phyloP scores from a whole-genome alignment of 495 filamentous ascomycete species.

The Evernia prunastri region DNA sequence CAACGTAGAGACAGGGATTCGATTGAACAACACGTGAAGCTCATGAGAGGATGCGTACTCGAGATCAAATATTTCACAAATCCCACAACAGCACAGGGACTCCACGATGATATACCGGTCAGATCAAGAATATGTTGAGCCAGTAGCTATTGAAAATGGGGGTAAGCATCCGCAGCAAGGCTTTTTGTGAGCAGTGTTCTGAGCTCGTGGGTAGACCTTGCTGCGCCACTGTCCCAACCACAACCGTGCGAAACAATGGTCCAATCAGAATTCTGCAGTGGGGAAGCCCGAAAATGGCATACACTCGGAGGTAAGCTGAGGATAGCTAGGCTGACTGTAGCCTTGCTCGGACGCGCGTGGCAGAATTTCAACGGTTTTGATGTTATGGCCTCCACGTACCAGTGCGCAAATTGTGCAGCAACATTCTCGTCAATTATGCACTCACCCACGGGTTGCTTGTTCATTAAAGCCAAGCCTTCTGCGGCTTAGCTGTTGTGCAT shows the following conservation, averaged over 20 bases:
- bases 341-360: neutral
- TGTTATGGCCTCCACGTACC: neutral
- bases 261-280: neutral
- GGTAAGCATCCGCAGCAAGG: neutral
- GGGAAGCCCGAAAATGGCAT: neutral
- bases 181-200: neutral
- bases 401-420: neutral
- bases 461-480: neutral
- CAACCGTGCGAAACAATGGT: neutral
- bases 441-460: neutral
- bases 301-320: neutral
- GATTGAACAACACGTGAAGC: neutral
- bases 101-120: neutral
- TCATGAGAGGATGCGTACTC: neutral
- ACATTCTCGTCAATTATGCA: neutral
- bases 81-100: neutral
- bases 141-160: neutral
- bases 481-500: neutral
- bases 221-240: neutral
- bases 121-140: neutral
- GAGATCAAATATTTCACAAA: neutral
- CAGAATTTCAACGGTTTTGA: neutral
- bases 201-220: neutral
- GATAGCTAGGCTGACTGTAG: constrained; percentile 1
- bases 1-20: neutral